Conservation (phyloP, 2,329 filamentous ascomycete species). For the Malbranchea zuffiana region DNA sequence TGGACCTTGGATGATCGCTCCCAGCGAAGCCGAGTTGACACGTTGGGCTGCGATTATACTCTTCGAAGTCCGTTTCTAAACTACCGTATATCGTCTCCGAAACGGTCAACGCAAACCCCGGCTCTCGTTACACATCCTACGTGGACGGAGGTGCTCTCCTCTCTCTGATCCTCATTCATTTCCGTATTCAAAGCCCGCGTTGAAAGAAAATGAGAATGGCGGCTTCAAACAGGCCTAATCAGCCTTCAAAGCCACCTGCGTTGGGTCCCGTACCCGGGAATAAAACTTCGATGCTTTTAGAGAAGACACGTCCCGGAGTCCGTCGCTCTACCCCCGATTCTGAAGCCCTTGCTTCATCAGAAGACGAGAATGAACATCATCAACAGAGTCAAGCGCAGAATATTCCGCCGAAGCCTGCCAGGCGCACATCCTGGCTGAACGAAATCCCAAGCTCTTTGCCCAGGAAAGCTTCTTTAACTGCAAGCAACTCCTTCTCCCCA, state of each 20-base stretch:
- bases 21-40: background rate
- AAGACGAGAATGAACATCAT: slow-evolving; percentile 68
- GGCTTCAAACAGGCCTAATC: slow-evolving; percentile 8
- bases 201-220: no score
- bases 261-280: slow-evolving; percentile 36
- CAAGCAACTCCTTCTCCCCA: slow-evolving; percentile 64
- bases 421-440: slow-evolving; percentile 76
- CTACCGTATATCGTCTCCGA: no score
- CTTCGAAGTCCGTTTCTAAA: no score
- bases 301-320: slow-evolving; percentile 58
- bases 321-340: slow-evolving; percentile 87
- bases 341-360: slow-evolving; percentile 83
- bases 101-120: no score
- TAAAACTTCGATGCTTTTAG: slow-evolving; percentile 55
- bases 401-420: slow-evolving; percentile 50
- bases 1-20: slow-evolving; percentile 7
- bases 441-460: slow-evolving; percentile 60
- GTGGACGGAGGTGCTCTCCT: background rate
- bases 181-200: no score
- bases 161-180: no score
- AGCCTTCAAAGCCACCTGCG: slow-evolving; percentile 30
- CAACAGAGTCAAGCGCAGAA: slow-evolving; percentile 42
- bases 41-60: no score
- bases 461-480: slow-evolving; percentile 63
- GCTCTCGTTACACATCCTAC: background rate